Conservation (phyloP, 768 basidiomycete genomes). For the Hortiboletus campestris region DNA sequence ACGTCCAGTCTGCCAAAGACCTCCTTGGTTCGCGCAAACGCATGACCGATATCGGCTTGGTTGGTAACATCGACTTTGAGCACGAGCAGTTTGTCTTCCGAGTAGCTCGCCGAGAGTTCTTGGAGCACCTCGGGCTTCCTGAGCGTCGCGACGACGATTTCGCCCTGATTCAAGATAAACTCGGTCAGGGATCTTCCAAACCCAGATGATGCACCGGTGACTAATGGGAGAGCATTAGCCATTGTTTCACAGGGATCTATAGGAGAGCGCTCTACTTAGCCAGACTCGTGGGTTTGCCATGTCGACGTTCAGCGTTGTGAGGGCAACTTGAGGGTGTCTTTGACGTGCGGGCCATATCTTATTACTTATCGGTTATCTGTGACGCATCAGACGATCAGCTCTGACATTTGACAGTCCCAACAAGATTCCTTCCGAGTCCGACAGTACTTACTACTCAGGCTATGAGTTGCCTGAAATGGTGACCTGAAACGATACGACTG, state of each 20-base stretch:
- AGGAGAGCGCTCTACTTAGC: neutral
- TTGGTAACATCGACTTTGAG: slow-evolving; percentile 14
- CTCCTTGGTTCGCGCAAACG: slow-evolving; percentile 8
- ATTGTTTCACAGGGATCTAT: neutral
- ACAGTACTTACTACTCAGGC: too few species aligned
- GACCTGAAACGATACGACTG: neutral
- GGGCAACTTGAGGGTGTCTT: neutral
- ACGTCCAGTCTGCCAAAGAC: slow-evolving; percentile 16
- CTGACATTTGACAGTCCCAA: neutral
- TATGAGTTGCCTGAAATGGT: neutral
- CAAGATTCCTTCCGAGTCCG: too few species aligned
- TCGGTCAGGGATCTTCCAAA: slow-evolving; percentile 37
- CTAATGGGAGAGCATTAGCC: slow-evolving; percentile 16
- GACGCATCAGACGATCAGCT: neutral
- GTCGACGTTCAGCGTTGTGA: neutral
- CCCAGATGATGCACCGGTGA: slow-evolving; percentile 41
- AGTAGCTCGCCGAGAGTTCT: neutral
- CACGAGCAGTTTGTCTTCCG: slow-evolving; percentile 13
- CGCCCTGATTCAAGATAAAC: slow-evolving; percentile 33
- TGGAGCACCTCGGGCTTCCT: slow-evolving; percentile 34
- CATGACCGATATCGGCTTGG: slow-evolving; percentile 8
- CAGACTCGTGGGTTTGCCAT: slow-evolving; percentile 10
- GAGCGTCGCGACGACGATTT: slow-evolving; percentile 42
- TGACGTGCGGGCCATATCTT: neutral
- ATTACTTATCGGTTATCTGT: too few species aligned